These are phyloP conservation scores for Asterionellopsis glacialis DNA, from an alignment of 108 stramenopile species.

Conservation along the genomic window DNA sequence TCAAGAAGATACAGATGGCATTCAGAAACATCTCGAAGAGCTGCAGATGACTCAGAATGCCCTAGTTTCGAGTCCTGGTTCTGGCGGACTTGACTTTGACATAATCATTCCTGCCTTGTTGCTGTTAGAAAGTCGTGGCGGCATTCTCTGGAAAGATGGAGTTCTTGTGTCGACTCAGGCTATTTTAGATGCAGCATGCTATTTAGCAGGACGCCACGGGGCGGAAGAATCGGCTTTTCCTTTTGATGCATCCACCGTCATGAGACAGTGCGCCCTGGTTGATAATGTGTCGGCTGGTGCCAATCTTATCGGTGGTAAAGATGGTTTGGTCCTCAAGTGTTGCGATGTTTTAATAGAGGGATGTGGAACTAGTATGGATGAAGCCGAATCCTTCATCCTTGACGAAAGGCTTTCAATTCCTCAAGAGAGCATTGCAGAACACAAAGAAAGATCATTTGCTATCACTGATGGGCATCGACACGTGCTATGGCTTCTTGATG, in stretches of 20 bases:
- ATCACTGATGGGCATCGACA: slow-evolving; percentile 46
- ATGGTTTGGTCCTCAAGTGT: slow-evolving; percentile 68
- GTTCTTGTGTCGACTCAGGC: slow-evolving; percentile 44
- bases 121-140: slow-evolving; percentile 30
- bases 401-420: slow-evolving; percentile 20
- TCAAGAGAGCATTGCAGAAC: slow-evolving; percentile 7
- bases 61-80: slow-evolving; percentile 17
- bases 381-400: slow-evolving; percentile 55
- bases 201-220: slow-evolving; percentile 52
- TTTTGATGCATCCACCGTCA: slow-evolving; percentile 49
- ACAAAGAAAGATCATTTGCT: slow-evolving; percentile 23
- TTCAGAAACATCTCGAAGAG: slow-evolving; percentile 12
- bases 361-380: slow-evolving; percentile 48
- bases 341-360: slow-evolving; percentile 51
- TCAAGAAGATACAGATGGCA: slow-evolving; percentile 18
- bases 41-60: slow-evolving; percentile 21
- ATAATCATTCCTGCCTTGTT: slow-evolving; percentile 66
- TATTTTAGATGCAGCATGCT: slow-evolving; percentile 66
- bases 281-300: slow-evolving; percentile 72
- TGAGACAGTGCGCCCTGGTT: slow-evolving; percentile 60
- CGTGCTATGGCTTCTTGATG: slow-evolving; percentile 55
- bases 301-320: slow-evolving; percentile 64
- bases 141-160: slow-evolving; percentile 41
- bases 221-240: slow-evolving; percentile 36
- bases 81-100: slow-evolving; percentile 69